These are phyloP conservation scores for Effrenium voratum DNA, from an alignment of 73 alveolate genomes.

Conservation along the genomic window DNA sequence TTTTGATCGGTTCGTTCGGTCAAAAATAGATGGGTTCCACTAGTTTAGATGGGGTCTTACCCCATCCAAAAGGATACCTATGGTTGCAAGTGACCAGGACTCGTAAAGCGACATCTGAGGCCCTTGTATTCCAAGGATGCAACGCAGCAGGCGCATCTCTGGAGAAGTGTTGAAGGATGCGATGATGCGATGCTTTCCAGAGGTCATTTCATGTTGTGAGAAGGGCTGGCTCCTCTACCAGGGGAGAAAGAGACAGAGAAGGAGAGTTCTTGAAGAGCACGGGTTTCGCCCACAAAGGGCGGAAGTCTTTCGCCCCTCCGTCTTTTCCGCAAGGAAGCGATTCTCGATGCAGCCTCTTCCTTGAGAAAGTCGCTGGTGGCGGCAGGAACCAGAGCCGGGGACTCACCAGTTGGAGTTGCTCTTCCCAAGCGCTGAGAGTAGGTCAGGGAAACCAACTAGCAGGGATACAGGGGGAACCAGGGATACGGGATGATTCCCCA, in stretches of 20 bases:
- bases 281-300: no score
- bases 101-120: no score
- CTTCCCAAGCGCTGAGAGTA: neutral
- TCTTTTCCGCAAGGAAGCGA: neutral
- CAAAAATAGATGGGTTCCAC: neutral
- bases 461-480: neutral
- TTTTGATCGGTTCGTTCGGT: neutral
- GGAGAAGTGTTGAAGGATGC: neutral
- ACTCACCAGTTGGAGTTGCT: no score
- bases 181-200: neutral
- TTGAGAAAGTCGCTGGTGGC: slow-evolving; percentile 16
- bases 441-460: neutral
- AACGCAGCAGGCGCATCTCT: slow-evolving; percentile 17
- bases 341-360: slow-evolving; percentile 46
- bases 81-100: no score
- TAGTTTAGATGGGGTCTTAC: neutral
- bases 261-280: neutral
- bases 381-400: slow-evolving; percentile 14
- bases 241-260: neutral
- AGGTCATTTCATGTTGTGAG: neutral
- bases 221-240: neutral
- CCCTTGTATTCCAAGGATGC: slow-evolving; percentile 60
- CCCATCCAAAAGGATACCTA: neutral
- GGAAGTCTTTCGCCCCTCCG: neutral
- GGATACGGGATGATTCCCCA: no score